Evolutionary conservation across 169 alveolate genomes (phyloP).

Genomic region (Eimeria praecox): DNA sequence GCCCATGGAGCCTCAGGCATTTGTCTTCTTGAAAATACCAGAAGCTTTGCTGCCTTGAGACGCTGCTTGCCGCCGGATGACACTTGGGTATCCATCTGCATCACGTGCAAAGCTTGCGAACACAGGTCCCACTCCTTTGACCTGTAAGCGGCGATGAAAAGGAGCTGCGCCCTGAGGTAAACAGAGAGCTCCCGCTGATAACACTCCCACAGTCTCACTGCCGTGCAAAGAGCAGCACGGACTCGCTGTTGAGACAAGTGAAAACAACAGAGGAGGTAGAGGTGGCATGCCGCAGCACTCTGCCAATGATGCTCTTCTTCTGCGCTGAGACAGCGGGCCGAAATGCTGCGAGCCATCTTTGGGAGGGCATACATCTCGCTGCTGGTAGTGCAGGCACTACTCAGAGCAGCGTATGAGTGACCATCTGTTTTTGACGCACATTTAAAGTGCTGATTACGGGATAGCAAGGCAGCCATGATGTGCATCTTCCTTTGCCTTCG

Average conservation of each 20-base stretch:
- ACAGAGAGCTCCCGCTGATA: slow-evolving; percentile 29
- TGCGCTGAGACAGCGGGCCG: neutral
- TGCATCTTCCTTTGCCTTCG: slow-evolving; percentile 65
- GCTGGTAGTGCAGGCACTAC: neutral
- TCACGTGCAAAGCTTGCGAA: slow-evolving; percentile 61
- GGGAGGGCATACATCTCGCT: neutral
- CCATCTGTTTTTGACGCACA: neutral
- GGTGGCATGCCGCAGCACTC: slow-evolving; percentile 52
- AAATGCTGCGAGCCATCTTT: neutral
- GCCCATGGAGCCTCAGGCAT: neutral
- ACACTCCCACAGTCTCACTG: slow-evolving; percentile 70
- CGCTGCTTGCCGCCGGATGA: neutral
- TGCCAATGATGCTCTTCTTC: slow-evolving; percentile 52
- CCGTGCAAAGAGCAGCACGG: slow-evolving; percentile 64
- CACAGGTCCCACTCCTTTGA: slow-evolving; percentile 63
- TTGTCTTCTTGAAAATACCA: neutral
- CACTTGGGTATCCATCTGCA: slow-evolving; percentile 19
- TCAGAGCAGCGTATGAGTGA: neutral
- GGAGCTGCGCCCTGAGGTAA: slow-evolving; percentile 37
- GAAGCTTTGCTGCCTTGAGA: neutral
- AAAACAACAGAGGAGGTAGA: slow-evolving; percentile 62
- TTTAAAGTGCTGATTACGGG: slow-evolving; percentile 15
- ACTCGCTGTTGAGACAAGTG: slow-evolving; percentile 38
- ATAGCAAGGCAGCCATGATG: slow-evolving; percentile 42
- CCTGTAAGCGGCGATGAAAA: slow-evolving; percentile 54